A percentile compares a stretch with the other conserved stretches of the same genome.
Evolutionary conservation across 2,329 filamentous ascomycete species (phyloP).

Genomic region (Trichoderma brevicompactum): DNA sequence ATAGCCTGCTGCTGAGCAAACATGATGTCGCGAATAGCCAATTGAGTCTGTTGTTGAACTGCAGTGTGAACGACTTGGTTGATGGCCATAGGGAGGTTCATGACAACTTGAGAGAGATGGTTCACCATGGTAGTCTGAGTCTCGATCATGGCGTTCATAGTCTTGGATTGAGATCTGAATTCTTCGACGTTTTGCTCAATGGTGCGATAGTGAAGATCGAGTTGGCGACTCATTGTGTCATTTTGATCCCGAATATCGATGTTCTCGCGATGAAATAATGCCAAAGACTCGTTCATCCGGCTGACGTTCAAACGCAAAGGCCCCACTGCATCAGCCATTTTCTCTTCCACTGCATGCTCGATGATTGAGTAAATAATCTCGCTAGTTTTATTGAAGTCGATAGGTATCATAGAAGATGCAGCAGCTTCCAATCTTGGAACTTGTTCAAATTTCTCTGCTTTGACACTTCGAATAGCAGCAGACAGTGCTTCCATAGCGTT

Average conservation of each 20-base stretch:
- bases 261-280: conserved; percentile 30
- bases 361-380: conserved; percentile 40
- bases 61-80: conserved; percentile 36
- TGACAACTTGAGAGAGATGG: conserved; percentile 36
- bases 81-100: conserved; percentile 36
- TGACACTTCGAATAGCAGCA: not conserved
- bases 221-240: conserved; percentile 35
- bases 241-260: conserved; percentile 36
- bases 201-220: conserved; percentile 35
- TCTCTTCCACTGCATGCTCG: conserved; percentile 41
- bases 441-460: not conserved
- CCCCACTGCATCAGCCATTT: conserved; percentile 39
- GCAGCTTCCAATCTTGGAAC: too few relatives aligned
- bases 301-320: conserved; percentile 39
- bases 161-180: conserved; percentile 30
- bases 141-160: conserved; percentile 34
- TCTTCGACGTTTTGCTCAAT: conserved; percentile 33
- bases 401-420: not conserved
- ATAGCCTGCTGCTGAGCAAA: conserved; percentile 35
- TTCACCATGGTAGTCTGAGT: conserved; percentile 33
- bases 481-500: conserved; percentile 4
- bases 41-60: conserved; percentile 34
- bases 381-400: conserved; percentile 26
- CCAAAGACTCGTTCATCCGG: conserved; percentile 29
- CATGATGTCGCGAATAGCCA: conserved; percentile 33